Conservation (phyloP, 1,284 basidiomycete genomes). For the Apiotrichum laibachii region DNA sequence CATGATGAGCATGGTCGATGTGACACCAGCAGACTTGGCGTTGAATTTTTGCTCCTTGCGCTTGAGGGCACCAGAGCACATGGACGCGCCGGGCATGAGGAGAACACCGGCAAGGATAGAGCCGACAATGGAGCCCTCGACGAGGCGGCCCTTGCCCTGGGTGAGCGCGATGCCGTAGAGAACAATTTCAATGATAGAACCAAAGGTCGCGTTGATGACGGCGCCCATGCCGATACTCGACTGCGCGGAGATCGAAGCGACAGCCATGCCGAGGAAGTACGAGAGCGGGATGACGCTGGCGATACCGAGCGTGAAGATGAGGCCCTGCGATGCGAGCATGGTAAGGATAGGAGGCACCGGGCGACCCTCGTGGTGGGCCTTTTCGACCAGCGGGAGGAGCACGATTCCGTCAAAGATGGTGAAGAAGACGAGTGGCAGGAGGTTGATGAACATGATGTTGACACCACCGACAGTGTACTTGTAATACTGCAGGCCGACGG, state of each 20-base stretch:
- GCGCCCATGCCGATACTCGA: constrained; percentile 99
- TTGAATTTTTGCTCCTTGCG: constrained; percentile 98
- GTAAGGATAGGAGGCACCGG: constrained; percentile 56
- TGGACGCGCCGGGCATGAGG: constrained; percentile 94
- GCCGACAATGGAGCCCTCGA: constrained; percentile 96
- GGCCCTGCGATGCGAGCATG: constrained; percentile 67
- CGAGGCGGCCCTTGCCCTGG: constrained; percentile 84
- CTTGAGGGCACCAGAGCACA: constrained; percentile 89
- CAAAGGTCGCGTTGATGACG: constrained; percentile 99
- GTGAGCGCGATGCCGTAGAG: constrained; percentile 87
- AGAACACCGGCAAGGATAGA: constrained; percentile 91
- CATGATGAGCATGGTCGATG: constrained; percentile 99
- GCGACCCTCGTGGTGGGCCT: constrained; percentile 55
- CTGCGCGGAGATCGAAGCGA: constrained; percentile 96
- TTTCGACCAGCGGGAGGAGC: constrained; percentile 69
- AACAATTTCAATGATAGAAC: constrained; percentile 95
- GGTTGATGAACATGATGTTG: constrained; percentile 97
- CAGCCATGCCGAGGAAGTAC: constrained; percentile 99
- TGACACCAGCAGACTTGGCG: constrained; percentile 95
- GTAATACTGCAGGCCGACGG: constrained; percentile 89
- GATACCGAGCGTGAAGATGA: constrained; percentile 83
- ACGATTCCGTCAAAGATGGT: constrained; percentile 91
- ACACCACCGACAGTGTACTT: constrained; percentile 99
- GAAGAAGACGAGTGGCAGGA: constrained; percentile 89
- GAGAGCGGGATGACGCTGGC: constrained; percentile 93